Percentiles rank a stretch among this genome's conserved stretches.
These are phyloP conservation scores for Hypoxylon sp. DNA, from an alignment of 2,329 filamentous ascomycete species.

Conservation along the genomic window DNA sequence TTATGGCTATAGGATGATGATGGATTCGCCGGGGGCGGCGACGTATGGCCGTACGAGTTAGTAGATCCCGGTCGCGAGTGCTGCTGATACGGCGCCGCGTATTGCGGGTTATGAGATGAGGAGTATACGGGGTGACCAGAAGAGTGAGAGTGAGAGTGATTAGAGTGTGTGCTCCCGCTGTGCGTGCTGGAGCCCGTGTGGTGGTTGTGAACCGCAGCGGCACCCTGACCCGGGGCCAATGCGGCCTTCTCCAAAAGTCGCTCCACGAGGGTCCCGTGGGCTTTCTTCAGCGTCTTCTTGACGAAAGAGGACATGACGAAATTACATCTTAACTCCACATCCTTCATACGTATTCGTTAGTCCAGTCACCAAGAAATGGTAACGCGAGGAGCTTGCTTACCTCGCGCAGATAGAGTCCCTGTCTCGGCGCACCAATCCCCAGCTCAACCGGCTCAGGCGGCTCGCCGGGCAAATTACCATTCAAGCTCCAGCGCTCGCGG, in stretches of 20 bases:
- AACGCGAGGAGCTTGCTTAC: conserved; percentile 37
- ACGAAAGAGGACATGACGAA: conserved; percentile 82
- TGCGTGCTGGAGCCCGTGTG: conserved; percentile 27
- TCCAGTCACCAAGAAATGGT: background rate
- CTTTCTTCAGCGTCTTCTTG: conserved; percentile 84
- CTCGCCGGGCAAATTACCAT: conserved; percentile 80
- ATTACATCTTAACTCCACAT: conserved; percentile 87
- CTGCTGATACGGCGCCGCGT: conserved; percentile 19
- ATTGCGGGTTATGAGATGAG: background rate
- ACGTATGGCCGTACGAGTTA: conserved; percentile 7
- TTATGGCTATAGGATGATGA: conserved; percentile 12
- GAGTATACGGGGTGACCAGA: conserved; percentile 5
- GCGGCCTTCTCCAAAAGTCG: conserved; percentile 69
- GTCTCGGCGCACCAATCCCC: conserved; percentile 73
- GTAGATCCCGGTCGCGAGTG: conserved; percentile 15
- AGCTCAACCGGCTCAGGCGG: conserved; percentile 75
- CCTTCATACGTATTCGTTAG: conserved; percentile 55
- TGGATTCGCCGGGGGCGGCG: conserved; percentile 5
- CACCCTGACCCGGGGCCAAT: conserved; percentile 45
- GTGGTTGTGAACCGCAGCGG: conserved; percentile 10
- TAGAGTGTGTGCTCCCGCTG: conserved; percentile 28
- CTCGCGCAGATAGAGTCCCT: conserved; percentile 85
- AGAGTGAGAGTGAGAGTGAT: background rate
- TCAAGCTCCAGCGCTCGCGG: conserved; percentile 82
- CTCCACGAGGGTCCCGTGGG: conserved; percentile 79